Percentiles rank a stretch among this genome's conserved stretches.
phyloP scores from a whole-genome alignment of 108 stramenopile genomes.

The Parietichytrium sp. region DNA sequence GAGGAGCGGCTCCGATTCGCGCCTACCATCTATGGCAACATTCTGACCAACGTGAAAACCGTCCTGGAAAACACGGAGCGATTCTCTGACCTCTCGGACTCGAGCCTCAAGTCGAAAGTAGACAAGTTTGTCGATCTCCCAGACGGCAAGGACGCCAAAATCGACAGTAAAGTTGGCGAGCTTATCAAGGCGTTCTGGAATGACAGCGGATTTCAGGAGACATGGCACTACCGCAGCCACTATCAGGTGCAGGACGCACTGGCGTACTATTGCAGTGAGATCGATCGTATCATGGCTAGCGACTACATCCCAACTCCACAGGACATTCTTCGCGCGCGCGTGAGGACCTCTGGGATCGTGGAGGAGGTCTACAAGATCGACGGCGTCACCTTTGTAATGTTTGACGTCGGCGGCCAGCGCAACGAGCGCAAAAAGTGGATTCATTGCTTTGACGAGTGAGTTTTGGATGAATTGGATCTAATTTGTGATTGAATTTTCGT shows the following conservation, averaged over 20 bases:
- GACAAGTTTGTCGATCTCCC: neutral
- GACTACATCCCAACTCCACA: conserved; percentile 15
- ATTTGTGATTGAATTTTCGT: neutral
- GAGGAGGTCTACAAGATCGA: conserved; percentile 60
- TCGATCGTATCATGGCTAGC: neutral
- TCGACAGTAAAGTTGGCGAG: conserved; percentile 46
- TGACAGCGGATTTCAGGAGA: conserved; percentile 37
- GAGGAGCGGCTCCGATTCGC: conserved; percentile 37
- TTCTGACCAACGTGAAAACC: conserved; percentile 38
- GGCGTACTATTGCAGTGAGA: conserved; percentile 70
- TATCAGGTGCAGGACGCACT: conserved; percentile 58
- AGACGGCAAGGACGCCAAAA: conserved; percentile 26
- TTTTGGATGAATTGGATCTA: neutral
- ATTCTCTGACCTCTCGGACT: neutral
- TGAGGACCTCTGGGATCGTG: conserved; percentile 54
- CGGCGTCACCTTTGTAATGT: conserved; percentile 48
- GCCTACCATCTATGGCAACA: conserved; percentile 46
- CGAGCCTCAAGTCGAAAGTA: neutral
- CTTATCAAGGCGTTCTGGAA: conserved; percentile 39
- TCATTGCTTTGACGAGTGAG: conserved; percentile 69
- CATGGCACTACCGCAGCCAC: conserved; percentile 25
- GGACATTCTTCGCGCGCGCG: conserved; percentile 30
- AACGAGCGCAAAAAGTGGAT: conserved; percentile 66
- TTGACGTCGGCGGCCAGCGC: conserved; percentile 51
- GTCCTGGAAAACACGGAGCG: neutral